Evolutionary conservation across 148 eudicot genomes (phyloP), one percentile per base, ranked within the genome.

Genomic region (Fagopyrum esculentum): DNA sequence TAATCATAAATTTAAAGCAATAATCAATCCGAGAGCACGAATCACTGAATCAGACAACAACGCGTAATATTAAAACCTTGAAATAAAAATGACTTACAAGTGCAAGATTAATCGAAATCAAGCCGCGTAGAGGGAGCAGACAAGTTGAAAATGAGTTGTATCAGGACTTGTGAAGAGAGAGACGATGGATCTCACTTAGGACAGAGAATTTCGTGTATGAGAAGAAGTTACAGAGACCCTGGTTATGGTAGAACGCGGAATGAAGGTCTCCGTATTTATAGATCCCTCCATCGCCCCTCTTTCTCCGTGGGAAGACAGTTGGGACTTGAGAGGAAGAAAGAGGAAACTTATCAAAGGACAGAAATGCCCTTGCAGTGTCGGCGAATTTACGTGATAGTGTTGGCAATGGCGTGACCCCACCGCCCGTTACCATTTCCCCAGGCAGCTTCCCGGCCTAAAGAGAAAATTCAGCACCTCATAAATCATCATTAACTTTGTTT

Each of bases 251-350:
- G 43, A 66, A 66, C 71, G 46, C 71, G 71, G 71, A 66, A 64
- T 10, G 70, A 40, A 12, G 45, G 17, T 13, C 46, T 66, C 9
- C 6, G 71, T 66, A 66, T 66, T 66, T 66, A 40, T 66, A 66
- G 71, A 66, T 66, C n/a, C 45, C 45, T 30, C 45, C 13, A 16
- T 30, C 47, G 47, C 46, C 71, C 71, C 71, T 66, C 46, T 66
- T 66, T 66, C 71, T 46, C 30, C 71, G 71, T 66, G 71, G 30
- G 46, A 35, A 35, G 71, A 63, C 69, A 63, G 69, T 63, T 63
- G 71, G 70, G 16, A 35, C 40, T 35, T 35, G 40, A 19, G 17
- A 16, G 64, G 35, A 59, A 59, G 46, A 9, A 40, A 5, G 6
- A 4, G 46, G 71, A 66, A 66, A 35, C 43, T 66, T 66, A 17